Conservation (phyloP, 805 yeast genomes). For the Saccharomyces jurei region DNA sequence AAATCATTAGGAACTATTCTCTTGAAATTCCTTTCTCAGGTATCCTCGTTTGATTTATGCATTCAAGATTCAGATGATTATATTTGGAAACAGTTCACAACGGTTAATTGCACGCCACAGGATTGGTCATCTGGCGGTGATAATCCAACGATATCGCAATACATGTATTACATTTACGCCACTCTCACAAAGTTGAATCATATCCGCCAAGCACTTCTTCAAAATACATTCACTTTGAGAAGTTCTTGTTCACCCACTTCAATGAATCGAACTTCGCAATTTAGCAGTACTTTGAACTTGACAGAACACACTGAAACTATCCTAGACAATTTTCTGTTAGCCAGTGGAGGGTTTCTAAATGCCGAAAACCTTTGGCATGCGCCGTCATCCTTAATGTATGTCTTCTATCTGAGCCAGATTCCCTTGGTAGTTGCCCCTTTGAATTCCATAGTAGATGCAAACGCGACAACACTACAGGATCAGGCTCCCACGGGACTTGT, state of each 20-base stretch:
- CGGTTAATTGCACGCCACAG: constrained; percentile 11
- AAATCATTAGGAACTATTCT: constrained; percentile 15
- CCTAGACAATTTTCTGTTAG: constrained; percentile 22
- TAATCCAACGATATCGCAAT: constrained; percentile 36
- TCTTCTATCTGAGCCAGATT: constrained; percentile 25
- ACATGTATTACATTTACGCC: constrained; percentile 30
- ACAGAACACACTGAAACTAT: constrained; percentile 25
- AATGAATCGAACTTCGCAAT: constrained; percentile 24
- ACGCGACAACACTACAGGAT: neutral
- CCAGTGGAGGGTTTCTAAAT: constrained; percentile 24
- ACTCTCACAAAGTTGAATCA: constrained; percentile 16
- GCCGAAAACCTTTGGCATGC: constrained; percentile 26
- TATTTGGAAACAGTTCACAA: constrained; percentile 23
- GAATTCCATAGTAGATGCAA: neutral
- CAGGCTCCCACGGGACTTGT: neutral
- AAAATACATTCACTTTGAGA: constrained; percentile 20
- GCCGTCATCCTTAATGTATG: constrained; percentile 14
- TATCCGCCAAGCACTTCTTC: constrained; percentile 9
- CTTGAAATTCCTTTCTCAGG: neutral
- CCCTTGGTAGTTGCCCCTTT: constrained; percentile 26
- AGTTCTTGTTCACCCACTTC: constrained; percentile 17
- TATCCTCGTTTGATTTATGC: constrained; percentile 25
- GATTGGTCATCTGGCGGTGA: constrained; percentile 28
- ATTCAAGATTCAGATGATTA: constrained; percentile 19
- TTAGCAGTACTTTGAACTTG: constrained; percentile 14